A percentile compares a stretch with the other conserved stretches of the same genome.
These are phyloP conservation scores for Acacia confusa DNA, from an alignment of 306 rosid species.

Conservation along the genomic window DNA sequence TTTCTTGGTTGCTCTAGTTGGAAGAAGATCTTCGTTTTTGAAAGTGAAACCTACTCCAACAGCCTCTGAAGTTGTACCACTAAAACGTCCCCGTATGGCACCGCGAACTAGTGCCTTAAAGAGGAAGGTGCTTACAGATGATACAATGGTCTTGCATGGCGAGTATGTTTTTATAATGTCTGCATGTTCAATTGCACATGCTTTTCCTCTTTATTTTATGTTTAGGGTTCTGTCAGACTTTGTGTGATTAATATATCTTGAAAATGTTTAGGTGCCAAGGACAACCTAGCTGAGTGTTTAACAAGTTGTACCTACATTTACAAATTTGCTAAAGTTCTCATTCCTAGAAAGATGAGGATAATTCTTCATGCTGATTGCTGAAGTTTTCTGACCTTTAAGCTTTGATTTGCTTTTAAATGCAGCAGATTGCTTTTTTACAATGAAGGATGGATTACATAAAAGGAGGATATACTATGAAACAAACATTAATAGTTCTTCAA, in stretches of 20 bases:
- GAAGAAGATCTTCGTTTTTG: slow-evolving; percentile 81
- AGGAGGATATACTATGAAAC: background rate
- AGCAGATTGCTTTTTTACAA: background rate
- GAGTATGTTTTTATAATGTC: slow-evolving; percentile 70
- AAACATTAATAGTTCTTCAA: background rate
- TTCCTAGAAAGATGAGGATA: too few species aligned
- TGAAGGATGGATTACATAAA: background rate
- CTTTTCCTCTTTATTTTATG: slow-evolving; percentile 1
- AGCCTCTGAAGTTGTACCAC: slow-evolving; percentile 53
- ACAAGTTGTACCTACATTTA: too few species aligned
- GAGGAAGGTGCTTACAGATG: slow-evolving; percentile 97
- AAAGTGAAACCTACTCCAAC: slow-evolving; percentile 84
- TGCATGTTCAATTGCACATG: slow-evolving; percentile 14
- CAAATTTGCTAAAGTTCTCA: too few species aligned
- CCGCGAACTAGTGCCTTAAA: slow-evolving; percentile 60
- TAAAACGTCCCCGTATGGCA: slow-evolving; percentile 59
- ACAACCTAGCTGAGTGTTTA: too few species aligned
- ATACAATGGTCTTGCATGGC: slow-evolving; percentile 95
- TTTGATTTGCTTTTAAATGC: background rate
- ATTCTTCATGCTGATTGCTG: too few species aligned
- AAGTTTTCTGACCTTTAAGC: background rate
- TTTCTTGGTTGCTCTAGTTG: slow-evolving; percentile 57
- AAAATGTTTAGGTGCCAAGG: background rate
- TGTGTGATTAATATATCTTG: slow-evolving; percentile 1
- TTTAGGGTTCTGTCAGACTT: background rate